phyloP scores from a whole-genome alignment of 345 rosid genomes.

The Syzygium aqueum region DNA sequence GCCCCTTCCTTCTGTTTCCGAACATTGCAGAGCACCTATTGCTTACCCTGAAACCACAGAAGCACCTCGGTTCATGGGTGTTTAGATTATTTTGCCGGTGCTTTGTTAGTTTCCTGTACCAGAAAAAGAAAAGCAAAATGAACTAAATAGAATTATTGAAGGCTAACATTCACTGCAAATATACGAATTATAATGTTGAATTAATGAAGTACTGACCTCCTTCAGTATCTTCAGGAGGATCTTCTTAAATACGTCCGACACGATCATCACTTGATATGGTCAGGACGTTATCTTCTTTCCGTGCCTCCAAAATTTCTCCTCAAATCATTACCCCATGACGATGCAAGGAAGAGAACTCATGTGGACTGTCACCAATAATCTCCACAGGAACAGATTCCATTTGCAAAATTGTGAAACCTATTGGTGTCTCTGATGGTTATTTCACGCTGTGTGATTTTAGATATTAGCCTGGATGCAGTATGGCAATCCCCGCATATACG shows the following conservation, averaged over 20 bases:
- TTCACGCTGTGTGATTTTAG: conserved; percentile 17
- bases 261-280: not conserved
- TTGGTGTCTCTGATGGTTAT: conserved; percentile 36
- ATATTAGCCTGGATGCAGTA: conserved; percentile 29
- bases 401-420: conserved; percentile 36
- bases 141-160: not conserved
- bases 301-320: not conserved
- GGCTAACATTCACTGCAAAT: not conserved
- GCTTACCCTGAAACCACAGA: not conserved
- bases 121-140: not conserved
- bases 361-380: conserved; percentile 30
- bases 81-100: not conserved
- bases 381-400: conserved; percentile 31
- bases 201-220: not conserved
- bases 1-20: not conserved
- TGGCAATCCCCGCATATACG: conserved; percentile 49
- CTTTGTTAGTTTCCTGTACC: not conserved
- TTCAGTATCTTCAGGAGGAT: not conserved
- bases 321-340: not conserved
- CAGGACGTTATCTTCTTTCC: not conserved
- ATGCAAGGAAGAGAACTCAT: not conserved
- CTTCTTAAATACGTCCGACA: not conserved
- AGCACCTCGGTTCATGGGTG: not conserved
- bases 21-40: not conserved
- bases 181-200: not conserved